Percentiles rank a stretch among this genome's conserved stretches.
These are phyloP conservation scores for Neopestalotiopsis sp. DNA, from an alignment of 2,329 filamentous ascomycete species.

Conservation along the genomic window DNA sequence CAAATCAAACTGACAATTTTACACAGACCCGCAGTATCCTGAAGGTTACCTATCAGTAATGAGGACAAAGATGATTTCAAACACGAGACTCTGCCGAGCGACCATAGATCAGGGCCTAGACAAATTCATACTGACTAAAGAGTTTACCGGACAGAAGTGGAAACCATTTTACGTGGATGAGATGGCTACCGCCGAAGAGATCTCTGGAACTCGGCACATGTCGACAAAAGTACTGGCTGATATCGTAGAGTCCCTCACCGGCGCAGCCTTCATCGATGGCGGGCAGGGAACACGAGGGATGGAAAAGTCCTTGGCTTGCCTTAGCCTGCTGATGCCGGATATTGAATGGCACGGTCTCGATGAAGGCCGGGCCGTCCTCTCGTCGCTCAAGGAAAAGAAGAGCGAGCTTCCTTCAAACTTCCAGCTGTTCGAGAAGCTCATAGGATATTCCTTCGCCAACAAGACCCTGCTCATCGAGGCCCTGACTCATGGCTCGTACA, in stretches of 20 bases:
- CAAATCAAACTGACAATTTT: constrained; percentile 24
- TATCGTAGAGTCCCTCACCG: constrained; percentile 84
- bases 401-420: constrained; percentile 46
- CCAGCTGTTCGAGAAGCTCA: constrained; percentile 62
- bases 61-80: constrained; percentile 76
- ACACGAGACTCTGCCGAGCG: constrained; percentile 71
- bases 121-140: constrained; percentile 70
- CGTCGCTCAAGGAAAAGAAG: constrained; percentile 41
- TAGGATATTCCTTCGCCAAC: constrained; percentile 75
- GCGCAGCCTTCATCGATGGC: constrained; percentile 73
- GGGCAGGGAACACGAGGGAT: constrained; percentile 48
- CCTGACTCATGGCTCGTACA: constrained; percentile 74
- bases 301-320: constrained; percentile 64
- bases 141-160: constrained; percentile 77
- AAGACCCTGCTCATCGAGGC: constrained; percentile 76
- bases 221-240: constrained; percentile 84
- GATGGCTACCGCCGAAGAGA: constrained; percentile 30
- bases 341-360: constrained; percentile 56
- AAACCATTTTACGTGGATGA: constrained; percentile 63
- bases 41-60: constrained; percentile 75
- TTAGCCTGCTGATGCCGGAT: constrained; percentile 69
- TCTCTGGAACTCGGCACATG: constrained; percentile 20
- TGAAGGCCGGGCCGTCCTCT: constrained; percentile 47
- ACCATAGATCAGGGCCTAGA: constrained; percentile 70
- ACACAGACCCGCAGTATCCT: constrained; percentile 67